Base-by-base conservation (phyloP, 129 eudicot species). In the Mikania micrantha region DNA sequence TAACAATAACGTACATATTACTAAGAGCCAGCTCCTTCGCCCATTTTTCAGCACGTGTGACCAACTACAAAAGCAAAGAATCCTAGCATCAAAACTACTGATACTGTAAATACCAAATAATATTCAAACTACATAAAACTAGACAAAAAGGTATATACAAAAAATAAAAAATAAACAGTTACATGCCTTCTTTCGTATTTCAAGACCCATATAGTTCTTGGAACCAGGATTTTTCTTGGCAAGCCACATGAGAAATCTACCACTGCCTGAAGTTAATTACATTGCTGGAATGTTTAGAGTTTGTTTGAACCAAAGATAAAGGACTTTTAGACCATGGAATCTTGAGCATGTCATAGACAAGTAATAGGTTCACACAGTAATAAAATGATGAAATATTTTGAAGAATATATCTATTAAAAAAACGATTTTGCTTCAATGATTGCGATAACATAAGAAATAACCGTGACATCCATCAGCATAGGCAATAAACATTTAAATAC, bases 221-320 rank as follows among this genome's bases (percentile, higher is more conserved):
- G 83, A 72, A 42, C 34, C 48, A 28, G 71, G 79, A 85, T 87
- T 94, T 74, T 78, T 79, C 79, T 93, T 93, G 32, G 99, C 99
- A 60, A 76, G 99, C 99, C 99, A 94, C 77, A 94, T 32, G 68
- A 94, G 90, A 78, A 94, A 94, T 85, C 99, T 90, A 65, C 99
- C 99, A 74, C 99, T 90, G 20, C 99, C 99, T 94, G 84, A 41
- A 72, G 41, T 69, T 27, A n/a, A n/a, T 56, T 7, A 60, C 31
- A 76, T 15, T 59, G 34, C 39, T 8, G 64, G 52, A 21, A 16
- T 28, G 16, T 49, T 49, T 40, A 71, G 17, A 64, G 31, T 48
- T 70, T 58, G 31, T 58, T 27, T 50, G 24, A 61, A 27, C 35
- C 6, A 3, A 54, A 5, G 28, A 20, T 19, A 32, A 21, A 42